phyloP scores from a whole-genome alignment of 129 eudicot species.

The Chrysanthemum makinoi region DNA sequence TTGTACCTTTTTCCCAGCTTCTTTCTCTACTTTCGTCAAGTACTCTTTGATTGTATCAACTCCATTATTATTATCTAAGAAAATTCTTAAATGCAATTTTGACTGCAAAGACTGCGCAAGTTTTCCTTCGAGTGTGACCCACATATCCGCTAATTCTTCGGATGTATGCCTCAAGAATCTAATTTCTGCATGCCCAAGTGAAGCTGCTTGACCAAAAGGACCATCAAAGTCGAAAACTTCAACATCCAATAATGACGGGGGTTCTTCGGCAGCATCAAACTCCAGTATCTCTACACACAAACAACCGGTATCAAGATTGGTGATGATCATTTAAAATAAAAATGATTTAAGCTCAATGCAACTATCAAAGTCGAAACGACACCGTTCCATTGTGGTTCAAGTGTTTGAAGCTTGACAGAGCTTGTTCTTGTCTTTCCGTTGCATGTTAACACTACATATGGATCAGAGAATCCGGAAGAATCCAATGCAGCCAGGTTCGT shows the following conservation, averaged over 20 bases:
- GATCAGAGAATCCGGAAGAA: slow-evolving; percentile 58
- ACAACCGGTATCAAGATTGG: neutral
- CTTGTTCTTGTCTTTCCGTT: slow-evolving; percentile 90
- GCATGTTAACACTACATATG: slow-evolving; percentile 83
- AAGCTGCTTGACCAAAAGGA: slow-evolving; percentile 78
- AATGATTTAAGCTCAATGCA: neutral
- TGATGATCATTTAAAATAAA: neutral
- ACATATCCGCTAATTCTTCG: slow-evolving; percentile 75
- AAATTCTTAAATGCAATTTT: slow-evolving; percentile 82
- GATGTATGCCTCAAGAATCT: slow-evolving; percentile 79
- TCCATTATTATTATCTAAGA: slow-evolving; percentile 89
- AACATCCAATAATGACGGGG: slow-evolving; percentile 83
- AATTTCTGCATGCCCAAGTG: slow-evolving; percentile 90
- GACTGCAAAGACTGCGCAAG: slow-evolving; percentile 81
- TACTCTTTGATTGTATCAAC: slow-evolving; percentile 92
- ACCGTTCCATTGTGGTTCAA: slow-evolving; percentile 96
- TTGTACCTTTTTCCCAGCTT: slow-evolving; percentile 91
- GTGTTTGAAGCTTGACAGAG: slow-evolving; percentile 94
- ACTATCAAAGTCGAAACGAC: neutral
- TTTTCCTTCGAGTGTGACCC: slow-evolving; percentile 90
- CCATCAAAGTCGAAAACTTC: slow-evolving; percentile 94
- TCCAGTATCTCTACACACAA: slow-evolving; percentile 81
- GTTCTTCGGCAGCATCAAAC: slow-evolving; percentile 95
- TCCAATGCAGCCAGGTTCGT: slow-evolving; percentile 58
- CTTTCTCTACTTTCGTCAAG: slow-evolving; percentile 80